Evolutionary conservation across 768 basidiomycete genomes (phyloP), one percentile per base, ranked within the genome.

Genomic region (Lactarius quietus): DNA sequence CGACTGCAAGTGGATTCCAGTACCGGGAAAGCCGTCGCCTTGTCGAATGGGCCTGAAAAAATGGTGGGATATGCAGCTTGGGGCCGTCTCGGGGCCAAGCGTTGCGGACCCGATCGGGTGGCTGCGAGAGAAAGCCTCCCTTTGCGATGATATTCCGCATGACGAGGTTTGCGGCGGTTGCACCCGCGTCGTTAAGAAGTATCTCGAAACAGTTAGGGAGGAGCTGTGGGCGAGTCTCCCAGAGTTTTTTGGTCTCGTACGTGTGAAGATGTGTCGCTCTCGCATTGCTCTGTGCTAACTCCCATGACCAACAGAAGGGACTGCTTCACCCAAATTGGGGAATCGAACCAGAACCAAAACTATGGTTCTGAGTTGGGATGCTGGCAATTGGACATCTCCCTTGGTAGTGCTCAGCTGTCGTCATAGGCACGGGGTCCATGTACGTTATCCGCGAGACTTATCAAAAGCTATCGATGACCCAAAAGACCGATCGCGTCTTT

Each of bases 1-100:
- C 93, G 26, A 93, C 92, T 29, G 86, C 79, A 72, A 97, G 91
- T 33, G 92, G 88, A 74, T 98, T 94, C 20, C 90, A 88, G 26
- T 86, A 84, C 18, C 82, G 74, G 67, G 59, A 52, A 56, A 59
- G 35, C 51, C 39, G 10, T 57, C 66, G 7, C 56, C 57, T 28
- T 66, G 65, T 55, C 51, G 45, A n/a, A 26, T 61, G 1, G 51
- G 65, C 33, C 57, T 66, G 33, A 66, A 54, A 39, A 62, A 62
- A 6, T 66, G 65, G 65, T 66, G 65, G 65, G 57, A 62, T 15
- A n/a, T 28, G 9, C 65, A 62, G 20, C 65, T 58, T 20, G 64
- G 59, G 20, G 59, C 55, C 20, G 57, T 58, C n/a, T 52, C 65
- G 6, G 65, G 65, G n/a, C 61, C 51, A 33, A 62, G 65, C 61